Percentiles rank a stretch among this genome's conserved stretches.
Conservation (phyloP, 2,329 filamentous ascomycete species). For the Colletotrichum euphorbiae region DNA sequence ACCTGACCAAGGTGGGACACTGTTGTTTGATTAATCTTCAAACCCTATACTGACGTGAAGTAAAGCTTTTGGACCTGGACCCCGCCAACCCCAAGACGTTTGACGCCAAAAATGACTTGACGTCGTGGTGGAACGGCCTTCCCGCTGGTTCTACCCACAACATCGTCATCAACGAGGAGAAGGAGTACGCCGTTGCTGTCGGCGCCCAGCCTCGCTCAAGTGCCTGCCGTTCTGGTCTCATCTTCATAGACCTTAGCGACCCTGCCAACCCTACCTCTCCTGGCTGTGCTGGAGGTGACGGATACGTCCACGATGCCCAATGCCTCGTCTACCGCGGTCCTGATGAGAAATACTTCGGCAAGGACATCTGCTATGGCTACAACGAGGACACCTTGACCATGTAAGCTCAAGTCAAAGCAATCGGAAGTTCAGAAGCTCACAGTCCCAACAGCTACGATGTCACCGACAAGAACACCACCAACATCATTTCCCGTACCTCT, state of each 20-base stretch:
- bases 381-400: conserved; percentile 63
- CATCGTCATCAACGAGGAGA: conserved; percentile 60
- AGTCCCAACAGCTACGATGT: conserved; percentile 57
- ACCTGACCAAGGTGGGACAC: conserved; percentile 55
- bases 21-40: background rate
- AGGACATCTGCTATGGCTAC: conserved; percentile 65
- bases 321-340: conserved; percentile 64
- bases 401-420: conserved; percentile 38
- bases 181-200: conserved; percentile 56
- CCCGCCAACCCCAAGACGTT: conserved; percentile 52
- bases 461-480: conserved; percentile 58
- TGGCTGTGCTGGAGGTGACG: conserved; percentile 57
- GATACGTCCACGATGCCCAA: conserved; percentile 64
- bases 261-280: conserved; percentile 61
- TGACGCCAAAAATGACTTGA: conserved; percentile 46
- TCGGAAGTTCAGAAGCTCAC: background rate
- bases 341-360: conserved; percentile 56
- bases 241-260: conserved; percentile 65
- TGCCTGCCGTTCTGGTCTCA: conserved; percentile 60
- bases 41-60: conserved; percentile 31
- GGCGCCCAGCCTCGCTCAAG: conserved; percentile 51
- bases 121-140: conserved; percentile 47
- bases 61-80: conserved; percentile 57
- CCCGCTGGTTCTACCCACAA: conserved; percentile 57
- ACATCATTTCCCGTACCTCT: conserved; percentile 63